Evolutionary conservation across 768 basidiomycete genomes (phyloP), one percentile per base, ranked within the genome.

Genomic region (Phlegmacium glaucopus): DNA sequence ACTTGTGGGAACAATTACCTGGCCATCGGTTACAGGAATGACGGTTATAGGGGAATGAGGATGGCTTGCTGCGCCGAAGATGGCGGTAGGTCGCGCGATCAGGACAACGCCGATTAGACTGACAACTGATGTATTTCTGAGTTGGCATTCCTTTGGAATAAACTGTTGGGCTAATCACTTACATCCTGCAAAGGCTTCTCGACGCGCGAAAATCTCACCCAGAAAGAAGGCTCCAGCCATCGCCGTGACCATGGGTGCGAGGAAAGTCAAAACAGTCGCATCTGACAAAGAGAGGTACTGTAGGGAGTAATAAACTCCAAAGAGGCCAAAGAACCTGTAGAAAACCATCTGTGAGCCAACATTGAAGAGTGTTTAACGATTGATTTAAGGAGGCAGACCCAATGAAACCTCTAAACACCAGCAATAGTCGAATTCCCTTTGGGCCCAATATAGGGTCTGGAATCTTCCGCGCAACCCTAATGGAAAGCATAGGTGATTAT

Each of bases 221-320:
- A 87, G 70, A 10, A 61, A 35, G 1, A 87, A 53, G 11, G 78
- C 77, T 4, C 81, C 90, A 7, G 80, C 67, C 7, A 88, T 60
- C 0, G 79, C 81, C 0, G 82, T 85, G 34, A 72, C 72, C 44
- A 84, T 75, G 0, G 92, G 92, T 1, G 76, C 62, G 4, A 94
- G 69, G 68, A 92, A 94, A 0, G 82, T 82, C 39, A 95, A 67
- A 4, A 87, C 85, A 0, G 82, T 84, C 0, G 87, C 80, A 60
- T 94, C 91, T 1, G 86, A 85, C 0, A 94, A 71, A 0, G 87
- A 85, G 4, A 93, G 75, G 62, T 85, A 88, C 62, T 82, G 74
- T 9, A 91, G 67, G 1, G 87, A 80, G 57, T 79, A 85, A 61
- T 86, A 87, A n/a, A 79, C 67, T 12, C 83, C 80, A 47, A 79